phyloP scores from a whole-genome alignment of 106 monocot genomes.

The Gastrodia elata region DNA sequence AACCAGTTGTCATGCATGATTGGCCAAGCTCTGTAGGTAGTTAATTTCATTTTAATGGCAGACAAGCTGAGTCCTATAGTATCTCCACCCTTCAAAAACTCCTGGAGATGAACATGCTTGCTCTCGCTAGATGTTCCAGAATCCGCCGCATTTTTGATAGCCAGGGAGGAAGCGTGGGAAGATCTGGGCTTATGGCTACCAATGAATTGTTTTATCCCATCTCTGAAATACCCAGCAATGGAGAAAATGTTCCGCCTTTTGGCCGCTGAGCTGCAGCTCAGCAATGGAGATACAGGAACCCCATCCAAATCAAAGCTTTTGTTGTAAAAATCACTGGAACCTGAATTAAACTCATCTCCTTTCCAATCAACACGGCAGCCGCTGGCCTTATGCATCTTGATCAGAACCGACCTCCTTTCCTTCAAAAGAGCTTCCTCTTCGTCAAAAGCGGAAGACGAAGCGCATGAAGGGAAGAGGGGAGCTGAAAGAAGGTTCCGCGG shows the following conservation, averaged over 20 bases:
- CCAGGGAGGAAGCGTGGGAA: background rate
- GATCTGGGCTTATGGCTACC: constrained; percentile 24
- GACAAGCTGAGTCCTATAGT: constrained; percentile 40
- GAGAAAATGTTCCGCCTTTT: constrained; percentile 32
- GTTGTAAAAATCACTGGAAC: background rate
- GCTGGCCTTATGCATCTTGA: constrained; percentile 22
- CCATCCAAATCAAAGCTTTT: background rate
- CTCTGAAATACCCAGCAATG: constrained; percentile 36
- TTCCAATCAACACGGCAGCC: constrained; percentile 24
- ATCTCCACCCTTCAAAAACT: constrained; percentile 50
- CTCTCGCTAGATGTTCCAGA: constrained; percentile 15
- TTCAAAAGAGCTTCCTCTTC: constrained; percentile 15
- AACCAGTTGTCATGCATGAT: constrained; percentile 75
- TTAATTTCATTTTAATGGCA: constrained; percentile 45
- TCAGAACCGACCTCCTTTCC: constrained; percentile 23
- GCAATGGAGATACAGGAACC: background rate
- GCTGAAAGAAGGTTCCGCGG: constrained; percentile 22
- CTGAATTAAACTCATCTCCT: constrained; percentile 9
- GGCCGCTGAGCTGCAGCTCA: background rate
- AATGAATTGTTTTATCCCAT: constrained; percentile 38
- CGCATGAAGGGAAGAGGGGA: constrained; percentile 25
- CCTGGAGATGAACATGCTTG: constrained; percentile 42
- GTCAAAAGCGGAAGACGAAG: background rate
- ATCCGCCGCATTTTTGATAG: constrained; percentile 4
- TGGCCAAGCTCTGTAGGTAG: constrained; percentile 65